phyloP scores from a whole-genome alignment of 78 protist species.

The Planoprotostelium fungivorum region DNA sequence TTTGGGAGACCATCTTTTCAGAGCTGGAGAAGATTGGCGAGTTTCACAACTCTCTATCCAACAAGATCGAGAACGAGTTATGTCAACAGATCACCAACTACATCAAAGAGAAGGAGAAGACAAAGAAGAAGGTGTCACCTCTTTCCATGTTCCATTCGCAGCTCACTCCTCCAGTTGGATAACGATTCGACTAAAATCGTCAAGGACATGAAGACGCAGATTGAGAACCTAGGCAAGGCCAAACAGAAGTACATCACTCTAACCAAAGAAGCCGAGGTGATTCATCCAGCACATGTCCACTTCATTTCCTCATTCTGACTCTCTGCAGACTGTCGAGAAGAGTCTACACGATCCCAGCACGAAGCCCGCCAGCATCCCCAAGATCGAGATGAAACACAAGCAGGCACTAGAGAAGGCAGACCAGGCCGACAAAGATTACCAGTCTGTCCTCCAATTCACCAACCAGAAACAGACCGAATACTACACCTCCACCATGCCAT shows the following conservation, averaged over 20 bases:
- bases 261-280: slow-evolving; percentile 51
- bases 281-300: neutral
- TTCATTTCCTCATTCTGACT: neutral
- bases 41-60: neutral
- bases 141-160: neutral
- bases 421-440: slow-evolving; percentile 48
- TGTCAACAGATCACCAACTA: neutral
- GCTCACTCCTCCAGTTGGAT: slow-evolving; percentile 27
- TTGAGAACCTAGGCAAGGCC: slow-evolving; percentile 37
- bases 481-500: slow-evolving; percentile 38
- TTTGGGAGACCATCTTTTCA: neutral
- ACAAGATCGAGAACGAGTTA: neutral
- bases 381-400: slow-evolving; percentile 2
- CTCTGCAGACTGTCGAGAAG: neutral
- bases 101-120: neutral
- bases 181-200: slow-evolving; percentile 39
- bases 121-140: neutral
- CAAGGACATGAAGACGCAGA: slow-evolving; percentile 46
- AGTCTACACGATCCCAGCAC: slow-evolving; percentile 7
- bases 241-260: slow-evolving; percentile 52
- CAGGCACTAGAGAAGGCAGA: slow-evolving; percentile 22
- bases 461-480: slow-evolving; percentile 44
- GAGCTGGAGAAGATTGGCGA: neutral
- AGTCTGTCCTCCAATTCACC: slow-evolving; percentile 15
- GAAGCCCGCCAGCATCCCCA: slow-evolving; percentile 5